phyloP scores from a whole-genome alignment of 768 basidiomycete genomes.

The Leccinum boreale region DNA sequence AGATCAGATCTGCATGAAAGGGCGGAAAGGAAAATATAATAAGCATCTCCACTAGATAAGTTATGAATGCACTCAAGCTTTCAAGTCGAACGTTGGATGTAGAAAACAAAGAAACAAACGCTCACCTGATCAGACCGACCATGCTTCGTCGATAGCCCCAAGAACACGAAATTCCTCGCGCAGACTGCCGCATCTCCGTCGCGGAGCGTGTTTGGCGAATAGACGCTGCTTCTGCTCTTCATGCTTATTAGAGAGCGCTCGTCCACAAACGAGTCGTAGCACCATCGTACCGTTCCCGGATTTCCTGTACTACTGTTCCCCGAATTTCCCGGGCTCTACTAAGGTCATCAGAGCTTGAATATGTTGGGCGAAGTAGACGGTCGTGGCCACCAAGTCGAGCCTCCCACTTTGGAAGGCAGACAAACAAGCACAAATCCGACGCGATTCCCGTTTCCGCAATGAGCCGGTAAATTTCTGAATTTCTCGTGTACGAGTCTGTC shows the following conservation, averaged over 20 bases:
- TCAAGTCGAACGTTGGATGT: not conserved
- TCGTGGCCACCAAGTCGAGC: no score
- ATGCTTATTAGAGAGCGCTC: constrained; percentile 45
- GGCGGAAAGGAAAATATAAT: not conserved
- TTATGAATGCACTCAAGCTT: not conserved
- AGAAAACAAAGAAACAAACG: not conserved
- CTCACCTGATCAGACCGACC: constrained; percentile 85
- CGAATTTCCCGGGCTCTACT: constrained; percentile 15
- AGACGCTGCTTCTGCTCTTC: constrained; percentile 44
- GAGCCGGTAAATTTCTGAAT: constrained; percentile 19
- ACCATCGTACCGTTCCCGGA: not conserved
- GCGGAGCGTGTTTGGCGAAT: constrained; percentile 74
- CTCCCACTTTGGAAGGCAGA: not conserved
- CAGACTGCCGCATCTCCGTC: constrained; percentile 96
- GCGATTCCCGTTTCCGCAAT: not conserved
- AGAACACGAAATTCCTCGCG: constrained; percentile 84
- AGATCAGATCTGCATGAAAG: not conserved
- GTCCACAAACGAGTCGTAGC: no score
- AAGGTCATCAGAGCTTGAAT: constrained; percentile 69
- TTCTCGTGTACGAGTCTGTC: constrained; percentile 1
- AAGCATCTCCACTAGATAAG: not conserved
- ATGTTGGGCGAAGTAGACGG: constrained; percentile 93
- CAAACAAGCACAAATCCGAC: not conserved
- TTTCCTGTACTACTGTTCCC: not conserved
- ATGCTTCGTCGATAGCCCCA: constrained; percentile 80